Percentiles rank a stretch among this genome's conserved stretches.
Evolutionary conservation across 257 asterid species (phyloP).

Genomic region (Gentiana dahurica): DNA sequence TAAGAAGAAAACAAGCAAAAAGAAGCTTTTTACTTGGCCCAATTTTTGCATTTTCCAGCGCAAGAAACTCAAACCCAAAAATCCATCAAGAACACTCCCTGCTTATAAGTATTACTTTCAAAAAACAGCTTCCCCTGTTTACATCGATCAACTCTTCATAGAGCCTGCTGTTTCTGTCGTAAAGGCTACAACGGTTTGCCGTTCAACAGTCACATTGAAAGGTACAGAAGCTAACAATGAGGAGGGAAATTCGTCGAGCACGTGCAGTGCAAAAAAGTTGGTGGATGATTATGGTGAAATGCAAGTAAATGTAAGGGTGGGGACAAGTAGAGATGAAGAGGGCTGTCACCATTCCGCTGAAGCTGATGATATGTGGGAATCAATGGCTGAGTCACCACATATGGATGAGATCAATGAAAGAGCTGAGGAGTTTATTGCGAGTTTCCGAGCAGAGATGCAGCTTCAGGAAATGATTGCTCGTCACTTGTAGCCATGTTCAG

Average conservation of each 20-base stretch:
- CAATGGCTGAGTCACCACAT: conserved; percentile 50
- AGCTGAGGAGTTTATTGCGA: conserved; percentile 77
- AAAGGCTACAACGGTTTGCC: conserved; percentile 2
- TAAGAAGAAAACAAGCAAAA: conserved; percentile 4
- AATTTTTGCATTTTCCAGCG: conserved; percentile 4
- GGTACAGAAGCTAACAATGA: conserved; percentile 5
- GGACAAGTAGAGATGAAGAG: background rate
- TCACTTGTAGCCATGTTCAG: conserved; percentile 14
- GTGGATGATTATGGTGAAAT: background rate
- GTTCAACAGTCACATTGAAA: background rate
- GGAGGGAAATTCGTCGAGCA: conserved; percentile 14
- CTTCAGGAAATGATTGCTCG: conserved; percentile 28
- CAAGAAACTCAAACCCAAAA: conserved; percentile 35
- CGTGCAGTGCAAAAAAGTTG: conserved; percentile 8
- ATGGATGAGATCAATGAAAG: conserved; percentile 56
- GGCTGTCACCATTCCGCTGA: background rate
- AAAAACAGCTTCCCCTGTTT: conserved; percentile 31
- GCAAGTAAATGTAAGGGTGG: conserved; percentile 2
- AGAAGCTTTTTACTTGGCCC: conserved; percentile 6
- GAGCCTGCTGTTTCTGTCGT: conserved; percentile 18
- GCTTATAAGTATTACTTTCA: conserved; percentile 6
- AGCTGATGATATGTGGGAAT: conserved; percentile 92
- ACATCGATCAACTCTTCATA: conserved; percentile 49
- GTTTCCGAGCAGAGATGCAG: conserved; percentile 55
- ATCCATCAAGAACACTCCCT: conserved; percentile 8